phyloP scores from a whole-genome alignment of 1,139 yeast species.

The Zygosaccharomyces sapae region DNA sequence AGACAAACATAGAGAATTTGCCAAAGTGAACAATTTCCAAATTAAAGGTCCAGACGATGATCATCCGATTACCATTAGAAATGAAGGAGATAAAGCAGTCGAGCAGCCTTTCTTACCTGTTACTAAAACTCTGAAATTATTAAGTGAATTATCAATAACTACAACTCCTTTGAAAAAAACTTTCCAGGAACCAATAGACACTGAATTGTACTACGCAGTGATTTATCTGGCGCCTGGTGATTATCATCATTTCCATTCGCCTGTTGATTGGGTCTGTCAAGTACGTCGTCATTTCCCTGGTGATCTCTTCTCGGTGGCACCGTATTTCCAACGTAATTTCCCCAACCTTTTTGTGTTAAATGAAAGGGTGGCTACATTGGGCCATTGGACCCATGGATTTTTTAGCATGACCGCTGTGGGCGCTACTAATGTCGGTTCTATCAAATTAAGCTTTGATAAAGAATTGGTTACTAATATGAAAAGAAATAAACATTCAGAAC shows the following conservation, averaged over 20 bases:
- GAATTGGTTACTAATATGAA: conserved; percentile 72
- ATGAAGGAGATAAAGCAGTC: conserved; percentile 57
- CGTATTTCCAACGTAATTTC: conserved; percentile 87
- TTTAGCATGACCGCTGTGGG: conserved; percentile 99
- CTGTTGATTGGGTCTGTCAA: conserved; percentile 93
- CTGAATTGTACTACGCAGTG: conserved; percentile 79
- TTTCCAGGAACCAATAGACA: conserved; percentile 35
- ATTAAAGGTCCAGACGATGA: conserved; percentile 34
- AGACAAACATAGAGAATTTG: conserved; percentile 70
- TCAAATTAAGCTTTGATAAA: conserved; percentile 85
- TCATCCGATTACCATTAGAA: conserved; percentile 48
- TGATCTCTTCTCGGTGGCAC: conserved; percentile 92
- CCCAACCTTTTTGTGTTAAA: conserved; percentile 85
- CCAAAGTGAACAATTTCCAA: conserved; percentile 64
- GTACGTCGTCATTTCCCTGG: conserved; percentile 94
- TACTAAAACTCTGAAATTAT: conserved; percentile 28
- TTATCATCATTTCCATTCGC: conserved; percentile 95
- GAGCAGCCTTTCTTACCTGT: conserved; percentile 44
- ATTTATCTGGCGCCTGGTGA: conserved; percentile 97
- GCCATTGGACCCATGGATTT: conserved; percentile 95
- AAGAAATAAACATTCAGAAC: conserved; percentile 39
- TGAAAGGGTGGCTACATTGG: conserved; percentile 91
- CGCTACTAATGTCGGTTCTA: conserved; percentile 97
- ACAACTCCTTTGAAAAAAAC: conserved; percentile 20
- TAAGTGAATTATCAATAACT: conserved; percentile 29